These are phyloP conservation scores for Phytophthora sp. DNA, from an alignment of 352 stramenopile species.

Conservation along the genomic window DNA sequence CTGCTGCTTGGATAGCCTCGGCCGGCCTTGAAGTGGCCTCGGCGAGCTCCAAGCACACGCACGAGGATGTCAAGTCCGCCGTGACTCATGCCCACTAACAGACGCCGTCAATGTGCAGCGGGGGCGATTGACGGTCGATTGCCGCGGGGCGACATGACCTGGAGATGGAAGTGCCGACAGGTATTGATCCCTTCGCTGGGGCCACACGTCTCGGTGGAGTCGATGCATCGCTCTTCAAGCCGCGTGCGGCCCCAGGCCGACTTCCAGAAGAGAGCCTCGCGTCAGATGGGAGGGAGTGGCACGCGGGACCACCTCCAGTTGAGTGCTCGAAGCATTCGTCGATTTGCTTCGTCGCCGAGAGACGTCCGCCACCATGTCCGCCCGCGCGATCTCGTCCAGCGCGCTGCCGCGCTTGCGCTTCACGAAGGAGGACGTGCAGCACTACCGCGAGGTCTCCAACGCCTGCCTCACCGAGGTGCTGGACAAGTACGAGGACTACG, in stretches of 20 bases:
- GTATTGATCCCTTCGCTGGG: no score
- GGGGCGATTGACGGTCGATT: no score
- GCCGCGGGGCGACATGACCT: no score
- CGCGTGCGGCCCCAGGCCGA: no score
- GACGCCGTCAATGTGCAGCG: no score
- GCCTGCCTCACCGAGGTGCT: conserved; percentile 36
- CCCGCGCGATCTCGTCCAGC: conserved; percentile 25
- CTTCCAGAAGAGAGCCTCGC: not conserved
- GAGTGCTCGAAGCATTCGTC: conserved; percentile 5
- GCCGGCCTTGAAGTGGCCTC: no score
- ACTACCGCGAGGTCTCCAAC: conserved; percentile 34
- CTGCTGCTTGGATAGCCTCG: no score
- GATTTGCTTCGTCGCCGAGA: conserved; percentile 14
- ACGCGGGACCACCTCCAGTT: not conserved
- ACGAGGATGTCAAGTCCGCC: not conserved
- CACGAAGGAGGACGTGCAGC: conserved; percentile 33
- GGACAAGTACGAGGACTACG: conserved; percentile 46
- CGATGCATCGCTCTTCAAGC: no score
- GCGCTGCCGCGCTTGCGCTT: conserved; percentile 38
- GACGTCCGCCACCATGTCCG: conserved; percentile 19
- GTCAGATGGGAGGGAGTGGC: not conserved
- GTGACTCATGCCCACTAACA: no score
- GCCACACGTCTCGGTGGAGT: conserved; percentile 8
- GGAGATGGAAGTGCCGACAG: no score
- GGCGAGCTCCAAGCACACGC: not conserved